phyloP scores from a whole-genome alignment of 352 stramenopile genomes.

The Phytophthora nicotianae region DNA sequence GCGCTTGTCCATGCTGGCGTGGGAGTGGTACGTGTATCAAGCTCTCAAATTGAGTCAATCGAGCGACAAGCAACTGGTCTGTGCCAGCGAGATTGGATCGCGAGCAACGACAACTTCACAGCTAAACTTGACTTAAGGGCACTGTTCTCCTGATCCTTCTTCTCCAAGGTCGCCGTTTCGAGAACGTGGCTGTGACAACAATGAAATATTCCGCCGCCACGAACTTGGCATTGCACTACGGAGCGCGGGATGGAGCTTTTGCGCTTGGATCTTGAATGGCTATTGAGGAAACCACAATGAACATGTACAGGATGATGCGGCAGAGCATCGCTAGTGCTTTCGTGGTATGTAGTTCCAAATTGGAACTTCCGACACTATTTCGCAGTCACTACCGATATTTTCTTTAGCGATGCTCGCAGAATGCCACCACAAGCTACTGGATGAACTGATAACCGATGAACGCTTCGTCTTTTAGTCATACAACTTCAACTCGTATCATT shows the following conservation, averaged over 20 bases:
- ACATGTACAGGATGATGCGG: background rate
- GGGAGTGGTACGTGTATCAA: background rate
- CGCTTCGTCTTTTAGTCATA: background rate
- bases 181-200: background rate
- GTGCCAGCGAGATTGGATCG: background rate
- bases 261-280: background rate
- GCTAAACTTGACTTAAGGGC: background rate
- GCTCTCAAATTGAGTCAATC: conserved; percentile 8
- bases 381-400: background rate
- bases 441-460: background rate
- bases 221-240: background rate
- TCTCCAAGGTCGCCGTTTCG: background rate
- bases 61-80: conserved; percentile 1
- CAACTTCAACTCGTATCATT: conserved; percentile 29
- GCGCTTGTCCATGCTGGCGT: conserved; percentile 20
- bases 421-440: background rate
- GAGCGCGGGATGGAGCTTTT: background rate
- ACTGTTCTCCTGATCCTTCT: background rate
- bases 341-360: background rate
- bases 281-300: background rate
- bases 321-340: background rate
- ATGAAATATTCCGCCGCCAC: background rate
- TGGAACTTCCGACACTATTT: background rate
- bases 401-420: background rate
- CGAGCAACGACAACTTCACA: background rate